phyloP scores from a whole-genome alignment of 495 filamentous ascomycete genomes.

The Penicillium bialowiezense region DNA sequence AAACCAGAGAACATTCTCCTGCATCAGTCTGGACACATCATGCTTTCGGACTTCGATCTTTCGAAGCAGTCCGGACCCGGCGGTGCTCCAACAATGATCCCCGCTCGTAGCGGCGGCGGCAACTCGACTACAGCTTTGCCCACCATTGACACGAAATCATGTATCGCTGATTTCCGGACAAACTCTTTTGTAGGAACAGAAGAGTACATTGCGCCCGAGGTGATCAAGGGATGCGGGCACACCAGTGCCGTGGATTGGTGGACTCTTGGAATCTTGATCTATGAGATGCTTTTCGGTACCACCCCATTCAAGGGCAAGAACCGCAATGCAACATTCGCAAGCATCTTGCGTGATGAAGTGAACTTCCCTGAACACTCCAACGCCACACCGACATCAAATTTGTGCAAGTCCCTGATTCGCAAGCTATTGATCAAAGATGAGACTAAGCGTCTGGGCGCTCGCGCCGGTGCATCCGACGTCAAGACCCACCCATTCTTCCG shows the following conservation, averaged over 20 bases:
- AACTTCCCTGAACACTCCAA: conserved; percentile 88
- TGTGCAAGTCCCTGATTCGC: conserved; percentile 95
- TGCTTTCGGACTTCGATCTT: conserved; percentile 98
- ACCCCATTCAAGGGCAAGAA: conserved; percentile 99
- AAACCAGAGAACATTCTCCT: conserved; percentile 99
- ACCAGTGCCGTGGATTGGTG: conserved; percentile 99
- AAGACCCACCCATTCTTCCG: conserved; percentile 97
- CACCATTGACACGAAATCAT: conserved; percentile 96
- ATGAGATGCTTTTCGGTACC: conserved; percentile 98
- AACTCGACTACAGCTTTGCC: conserved; percentile 78
- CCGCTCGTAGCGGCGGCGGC: conserved; percentile 67
- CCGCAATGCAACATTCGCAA: conserved; percentile 95
- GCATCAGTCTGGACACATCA: conserved; percentile 97
- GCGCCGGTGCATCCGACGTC: conserved; percentile 94
- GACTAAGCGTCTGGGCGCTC: conserved; percentile 87
- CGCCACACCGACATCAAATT: conserved; percentile 79
- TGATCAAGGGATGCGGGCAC: conserved; percentile 97
- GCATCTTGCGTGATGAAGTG: conserved; percentile 93
- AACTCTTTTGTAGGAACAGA: conserved; percentile 99
- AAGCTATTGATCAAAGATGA: conserved; percentile 98
- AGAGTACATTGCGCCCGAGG: conserved; percentile 97
- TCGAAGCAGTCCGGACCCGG: conserved; percentile 97
- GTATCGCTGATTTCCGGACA: conserved; percentile 96
- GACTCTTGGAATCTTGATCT: conserved; percentile 95
- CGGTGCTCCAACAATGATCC: conserved; percentile 95